Evolutionary conservation across 2,329 filamentous ascomycete genomes (phyloP).

Genomic region (Claviceps sp.): DNA sequence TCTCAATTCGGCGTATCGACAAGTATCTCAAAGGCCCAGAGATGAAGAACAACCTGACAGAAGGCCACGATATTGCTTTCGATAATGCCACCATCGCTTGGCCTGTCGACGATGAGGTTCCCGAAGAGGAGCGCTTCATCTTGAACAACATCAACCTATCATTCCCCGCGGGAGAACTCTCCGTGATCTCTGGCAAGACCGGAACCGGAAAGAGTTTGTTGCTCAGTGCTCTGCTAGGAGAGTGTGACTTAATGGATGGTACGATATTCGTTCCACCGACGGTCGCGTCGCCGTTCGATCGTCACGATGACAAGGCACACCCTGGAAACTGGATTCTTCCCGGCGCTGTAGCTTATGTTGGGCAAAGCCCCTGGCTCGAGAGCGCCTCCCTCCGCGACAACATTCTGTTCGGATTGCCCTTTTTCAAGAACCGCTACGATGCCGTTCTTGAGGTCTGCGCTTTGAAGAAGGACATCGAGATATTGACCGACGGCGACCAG

Average conservation of each 20-base stretch:
- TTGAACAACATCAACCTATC: constrained; percentile 49
- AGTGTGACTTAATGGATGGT: constrained; percentile 56
- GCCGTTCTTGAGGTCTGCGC: constrained; percentile 62
- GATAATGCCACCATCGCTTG: constrained; percentile 58
- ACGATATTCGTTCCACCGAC: constrained; percentile 41
- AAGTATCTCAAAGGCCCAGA: constrained; percentile 57
- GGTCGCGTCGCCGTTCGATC: constrained; percentile 32
- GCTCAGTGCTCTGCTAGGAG: constrained; percentile 60
- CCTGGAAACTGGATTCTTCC: constrained; percentile 55
- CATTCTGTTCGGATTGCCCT: constrained; percentile 62
- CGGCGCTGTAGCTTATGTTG: constrained; percentile 58
- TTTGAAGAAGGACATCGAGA: constrained; percentile 60
- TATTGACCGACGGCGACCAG: constrained; percentile 61
- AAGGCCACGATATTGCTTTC: constrained; percentile 49
- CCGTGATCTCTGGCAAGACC: constrained; percentile 63
- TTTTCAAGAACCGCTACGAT: constrained; percentile 53
- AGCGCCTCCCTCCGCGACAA: constrained; percentile 70
- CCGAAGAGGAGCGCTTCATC: constrained; percentile 47
- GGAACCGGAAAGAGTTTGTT: constrained; percentile 68
- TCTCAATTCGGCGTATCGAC: constrained; percentile 61
- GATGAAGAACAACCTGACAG: constrained; percentile 37
- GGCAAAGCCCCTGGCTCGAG: constrained; percentile 76
- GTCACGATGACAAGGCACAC: constrained; percentile 50
- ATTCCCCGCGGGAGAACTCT: constrained; percentile 57
- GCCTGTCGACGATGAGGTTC: constrained; percentile 50